Evolutionary conservation across 1,284 basidiomycete species (phyloP).

Genomic region (Pseudozyma sp.): DNA sequence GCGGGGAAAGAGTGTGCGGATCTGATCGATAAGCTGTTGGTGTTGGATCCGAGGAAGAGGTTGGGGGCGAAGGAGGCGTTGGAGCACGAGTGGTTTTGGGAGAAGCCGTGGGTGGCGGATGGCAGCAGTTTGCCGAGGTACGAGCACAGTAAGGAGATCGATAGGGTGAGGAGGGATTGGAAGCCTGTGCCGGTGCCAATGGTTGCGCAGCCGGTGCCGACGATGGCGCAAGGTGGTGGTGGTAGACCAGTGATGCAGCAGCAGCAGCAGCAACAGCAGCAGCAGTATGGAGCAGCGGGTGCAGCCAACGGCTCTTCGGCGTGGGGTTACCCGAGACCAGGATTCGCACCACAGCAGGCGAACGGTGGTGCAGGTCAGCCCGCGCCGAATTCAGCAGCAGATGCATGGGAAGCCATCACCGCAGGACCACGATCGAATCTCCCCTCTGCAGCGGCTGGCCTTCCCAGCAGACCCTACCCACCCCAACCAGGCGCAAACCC

Average conservation of each 20-base stretch:
- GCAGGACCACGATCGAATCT: too few relatives aligned
- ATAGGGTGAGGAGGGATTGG: slow-evolving; percentile 52
- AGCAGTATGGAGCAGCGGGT: too few relatives aligned
- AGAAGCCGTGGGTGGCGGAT: slow-evolving; percentile 63
- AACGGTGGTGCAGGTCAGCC: too few relatives aligned
- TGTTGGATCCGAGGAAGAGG: slow-evolving; percentile 63
- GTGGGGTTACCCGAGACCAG: background rate
- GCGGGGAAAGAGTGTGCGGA: slow-evolving; percentile 58
- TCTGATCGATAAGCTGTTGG: slow-evolving; percentile 63
- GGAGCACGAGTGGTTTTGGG: slow-evolving; percentile 66
- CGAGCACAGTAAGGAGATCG: slow-evolving; percentile 65
- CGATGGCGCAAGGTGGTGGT: background rate
- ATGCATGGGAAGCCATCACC: too few relatives aligned
- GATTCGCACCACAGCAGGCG: background rate
- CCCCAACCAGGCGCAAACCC: too few relatives aligned
- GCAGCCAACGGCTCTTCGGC: too few relatives aligned
- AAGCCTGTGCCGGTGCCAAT: slow-evolving; percentile 24
- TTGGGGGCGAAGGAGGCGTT: slow-evolving; percentile 63
- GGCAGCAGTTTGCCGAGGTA: slow-evolving; percentile 64
- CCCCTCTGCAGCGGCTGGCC: too few relatives aligned
- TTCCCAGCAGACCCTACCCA: too few relatives aligned
- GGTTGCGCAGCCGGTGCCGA: background rate
- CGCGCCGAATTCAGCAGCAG: too few relatives aligned
- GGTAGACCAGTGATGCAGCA: slow-evolving; percentile 1
- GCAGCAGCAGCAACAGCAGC: background rate